These are phyloP conservation scores for Ganoderma sinense DNA, from an alignment of 1,284 basidiomycete genomes.

Conservation along the genomic window DNA sequence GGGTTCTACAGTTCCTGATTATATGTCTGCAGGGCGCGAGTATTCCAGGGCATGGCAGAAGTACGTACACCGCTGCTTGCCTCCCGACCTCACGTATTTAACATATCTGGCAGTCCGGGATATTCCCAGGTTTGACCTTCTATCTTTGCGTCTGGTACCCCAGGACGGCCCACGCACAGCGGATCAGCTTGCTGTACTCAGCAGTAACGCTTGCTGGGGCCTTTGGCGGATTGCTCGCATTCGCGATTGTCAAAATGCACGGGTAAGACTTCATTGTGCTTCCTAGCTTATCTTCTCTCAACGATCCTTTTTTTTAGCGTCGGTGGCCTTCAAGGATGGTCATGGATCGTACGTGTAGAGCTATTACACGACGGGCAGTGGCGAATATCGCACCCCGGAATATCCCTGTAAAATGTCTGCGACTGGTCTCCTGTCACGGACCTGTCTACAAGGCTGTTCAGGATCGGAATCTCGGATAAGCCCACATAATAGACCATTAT, in stretches of 20 bases:
- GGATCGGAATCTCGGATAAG: too few species aligned
- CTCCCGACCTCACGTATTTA: slow-evolving; percentile 49
- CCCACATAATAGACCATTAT: too few species aligned
- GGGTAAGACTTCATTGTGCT: not conserved
- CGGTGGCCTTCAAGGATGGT: slow-evolving; percentile 10
- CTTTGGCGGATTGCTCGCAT: slow-evolving; percentile 20
- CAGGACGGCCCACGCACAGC: slow-evolving; percentile 21
- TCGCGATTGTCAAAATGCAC: slow-evolving; percentile 18
- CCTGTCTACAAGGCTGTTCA: too few species aligned
- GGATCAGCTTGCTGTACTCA: slow-evolving; percentile 57
- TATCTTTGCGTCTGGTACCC: slow-evolving; percentile 49
- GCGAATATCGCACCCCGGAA: too few species aligned
- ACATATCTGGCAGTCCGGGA: slow-evolving; percentile 51
- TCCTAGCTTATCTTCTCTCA: not conserved
- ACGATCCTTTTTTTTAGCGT: not conserved
- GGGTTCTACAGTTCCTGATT: not conserved
- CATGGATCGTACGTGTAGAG: slow-evolving; percentile 17
- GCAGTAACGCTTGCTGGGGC: slow-evolving; percentile 57
- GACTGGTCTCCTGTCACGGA: too few species aligned
- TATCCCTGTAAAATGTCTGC: too few species aligned
- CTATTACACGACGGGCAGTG: too few species aligned
- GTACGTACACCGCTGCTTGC: not conserved
- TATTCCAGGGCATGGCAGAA: slow-evolving; percentile 16
- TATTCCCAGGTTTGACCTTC: slow-evolving; percentile 62
- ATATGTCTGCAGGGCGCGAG: slow-evolving; percentile 4